Evolutionary conservation across 176 grass and related monocot species (phyloP), one percentile per base, ranked within the genome.

Genomic region (Guadua angustifolia): DNA sequence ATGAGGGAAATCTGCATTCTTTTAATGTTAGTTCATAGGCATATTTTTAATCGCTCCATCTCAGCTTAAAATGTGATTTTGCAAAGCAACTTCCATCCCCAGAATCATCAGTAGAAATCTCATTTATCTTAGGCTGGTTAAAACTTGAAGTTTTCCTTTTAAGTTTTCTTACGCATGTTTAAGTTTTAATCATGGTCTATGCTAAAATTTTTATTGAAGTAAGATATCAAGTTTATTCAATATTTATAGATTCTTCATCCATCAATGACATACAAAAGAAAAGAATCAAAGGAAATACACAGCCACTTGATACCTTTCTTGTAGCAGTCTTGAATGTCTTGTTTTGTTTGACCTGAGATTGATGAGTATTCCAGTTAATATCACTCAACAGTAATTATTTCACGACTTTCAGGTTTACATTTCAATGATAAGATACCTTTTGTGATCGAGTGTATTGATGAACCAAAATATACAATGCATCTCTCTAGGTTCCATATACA

Each of bases 291-390:
- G 11, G 82, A 73, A 68, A 9, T 5, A 46, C 7, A 26, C 57
- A 63, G 32, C 32, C 45, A 76, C 17, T 63, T 64, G 26, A 39
- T 95, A 98, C 95, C 95, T 92, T 77, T 78, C 80, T 87, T 92
- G 55, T 87, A 98, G 83, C 93, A 95, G 52, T 87, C 74, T 66
- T 92, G 69, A 67, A 95, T 93, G 61, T 80, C 87, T 80, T 90
- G 66, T 49, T 66, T 92, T 59, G 91, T 78, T 83, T 88, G 83
- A 87, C 80, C 95, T 98, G 85, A 45, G 62, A 82, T 83, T 84
- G 76, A 74, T 14, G 42, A 60, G 62, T 52, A 81, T 55, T 67
- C 71, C 46, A 68, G 73, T 81, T 82, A 73, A 44, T 81, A 73
- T 68, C 50, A 50, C 39, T 78, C 72, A 25, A 25, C 38, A 74